Conservation (phyloP, 2,329 filamentous ascomycete genomes). For the Colletotrichum sp. region DNA sequence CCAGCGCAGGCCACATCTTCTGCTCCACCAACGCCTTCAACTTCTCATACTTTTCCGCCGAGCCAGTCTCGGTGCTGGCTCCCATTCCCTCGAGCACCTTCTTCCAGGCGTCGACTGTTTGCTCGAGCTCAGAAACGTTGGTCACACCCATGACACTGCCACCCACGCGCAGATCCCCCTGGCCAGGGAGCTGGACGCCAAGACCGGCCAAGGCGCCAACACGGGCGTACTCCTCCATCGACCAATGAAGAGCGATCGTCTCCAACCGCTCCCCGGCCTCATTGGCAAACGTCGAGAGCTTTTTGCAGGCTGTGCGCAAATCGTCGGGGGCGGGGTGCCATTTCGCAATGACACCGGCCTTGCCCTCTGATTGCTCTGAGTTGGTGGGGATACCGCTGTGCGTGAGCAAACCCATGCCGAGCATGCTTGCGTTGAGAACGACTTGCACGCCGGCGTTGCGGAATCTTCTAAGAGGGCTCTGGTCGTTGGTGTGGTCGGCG, state of each 20-base stretch:
- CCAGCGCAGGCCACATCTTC: constrained; percentile 62
- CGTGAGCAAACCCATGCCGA: constrained; percentile 90
- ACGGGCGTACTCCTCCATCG: constrained; percentile 68
- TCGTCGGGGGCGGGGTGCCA: constrained; percentile 85
- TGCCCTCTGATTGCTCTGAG: constrained; percentile 33
- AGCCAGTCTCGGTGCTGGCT: constrained; percentile 30
- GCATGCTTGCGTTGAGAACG: constrained; percentile 84
- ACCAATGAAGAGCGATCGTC: constrained; percentile 82
- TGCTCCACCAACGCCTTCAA: constrained; percentile 39
- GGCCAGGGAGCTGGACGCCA: constrained; percentile 15
- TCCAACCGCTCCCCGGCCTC: constrained; percentile 75
- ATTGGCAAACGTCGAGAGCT: constrained; percentile 68
- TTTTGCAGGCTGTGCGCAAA: constrained; percentile 68
- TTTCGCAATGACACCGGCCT: constrained; percentile 76
- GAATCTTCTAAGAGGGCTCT: constrained; percentile 74
- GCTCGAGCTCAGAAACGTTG: constrained; percentile 66
- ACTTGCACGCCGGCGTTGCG: constrained; percentile 77
- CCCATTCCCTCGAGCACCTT: constrained; percentile 52
- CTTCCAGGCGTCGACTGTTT: constrained; percentile 64
- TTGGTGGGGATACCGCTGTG: constrained; percentile 65
- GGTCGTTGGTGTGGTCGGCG: constrained; percentile 88
- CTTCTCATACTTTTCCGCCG: constrained; percentile 31
- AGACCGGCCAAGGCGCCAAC: constrained; percentile 50
- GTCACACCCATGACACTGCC: constrained; percentile 71
- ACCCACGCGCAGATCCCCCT: constrained; percentile 44